Evolutionary conservation across 495 filamentous ascomycete genomes (phyloP).

Genomic region (Echria macrotheca): DNA sequence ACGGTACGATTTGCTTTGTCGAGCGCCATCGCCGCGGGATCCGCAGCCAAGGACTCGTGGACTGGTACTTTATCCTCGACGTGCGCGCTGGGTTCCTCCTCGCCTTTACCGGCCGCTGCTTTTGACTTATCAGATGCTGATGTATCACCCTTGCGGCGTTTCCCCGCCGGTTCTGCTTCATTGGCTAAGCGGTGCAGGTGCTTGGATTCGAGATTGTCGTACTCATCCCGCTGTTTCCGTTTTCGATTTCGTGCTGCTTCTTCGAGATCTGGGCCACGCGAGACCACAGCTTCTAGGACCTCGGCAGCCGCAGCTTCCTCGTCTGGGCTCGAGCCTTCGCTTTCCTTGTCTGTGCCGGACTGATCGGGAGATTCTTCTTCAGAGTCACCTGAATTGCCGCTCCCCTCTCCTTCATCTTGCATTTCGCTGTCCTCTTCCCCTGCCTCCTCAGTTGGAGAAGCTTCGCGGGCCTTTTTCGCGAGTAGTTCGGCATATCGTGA

Average conservation of each 20-base stretch:
- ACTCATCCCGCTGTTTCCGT: conserved; percentile 64
- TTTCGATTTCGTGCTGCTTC: conserved; percentile 54
- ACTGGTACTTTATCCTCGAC: conserved; percentile 29
- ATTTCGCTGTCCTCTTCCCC: conserved; percentile 20
- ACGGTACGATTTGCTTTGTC: conserved; percentile 87
- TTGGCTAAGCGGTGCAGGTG: conserved; percentile 71
- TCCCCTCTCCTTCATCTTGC: conserved; percentile 14
- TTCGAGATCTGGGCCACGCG: conserved; percentile 16
- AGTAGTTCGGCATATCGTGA: conserved; percentile 41
- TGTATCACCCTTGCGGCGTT: conserved; percentile 40
- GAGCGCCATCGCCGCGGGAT: conserved; percentile 49
- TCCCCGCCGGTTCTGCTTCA: conserved; percentile 42
- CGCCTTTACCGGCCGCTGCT: conserved; percentile 13
- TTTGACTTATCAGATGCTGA: conserved; percentile 21
- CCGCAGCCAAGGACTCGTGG: conserved; percentile 47
- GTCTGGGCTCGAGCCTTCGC: conserved; percentile 31
- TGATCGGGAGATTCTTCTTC: conserved; percentile 27
- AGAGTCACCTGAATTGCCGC: not conserved
- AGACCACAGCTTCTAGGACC: conserved; percentile 28
- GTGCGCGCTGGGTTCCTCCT: conserved; percentile 26
- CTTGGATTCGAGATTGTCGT: conserved; percentile 72
- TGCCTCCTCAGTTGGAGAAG: conserved; percentile 17
- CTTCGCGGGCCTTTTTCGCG: not conserved
- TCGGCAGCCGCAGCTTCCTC: conserved; percentile 33
- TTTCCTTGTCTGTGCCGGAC: conserved; percentile 35